Evolutionary conservation across 2,329 filamentous ascomycete species (phyloP).

Genomic region (Neonectria coccinea): DNA sequence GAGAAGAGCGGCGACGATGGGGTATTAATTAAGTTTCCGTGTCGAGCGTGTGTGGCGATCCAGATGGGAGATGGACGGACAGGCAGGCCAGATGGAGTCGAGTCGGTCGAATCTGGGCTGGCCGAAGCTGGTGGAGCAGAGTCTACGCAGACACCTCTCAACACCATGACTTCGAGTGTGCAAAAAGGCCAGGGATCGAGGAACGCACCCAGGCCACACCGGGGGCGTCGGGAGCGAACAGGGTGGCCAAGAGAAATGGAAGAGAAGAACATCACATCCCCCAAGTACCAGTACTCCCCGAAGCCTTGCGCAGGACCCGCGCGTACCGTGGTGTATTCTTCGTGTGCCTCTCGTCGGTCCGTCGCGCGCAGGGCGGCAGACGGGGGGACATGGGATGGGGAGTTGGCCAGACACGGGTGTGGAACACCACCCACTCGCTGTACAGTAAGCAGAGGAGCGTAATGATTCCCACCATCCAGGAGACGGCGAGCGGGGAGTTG

Average conservation of each 20-base stretch:
- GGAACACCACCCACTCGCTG: not conserved
- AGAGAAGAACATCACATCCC: not conserved
- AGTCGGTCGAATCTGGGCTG: constrained; percentile 27
- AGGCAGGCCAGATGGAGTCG: not conserved
- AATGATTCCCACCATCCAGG: not conserved
- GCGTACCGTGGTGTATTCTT: constrained; percentile 22
- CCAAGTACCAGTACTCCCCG: constrained; percentile 20
- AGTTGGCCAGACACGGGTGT: constrained; percentile 16
- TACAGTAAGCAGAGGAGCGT: constrained; percentile 7
- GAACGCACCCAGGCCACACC: constrained; percentile 24
- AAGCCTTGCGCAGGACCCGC: constrained; percentile 1
- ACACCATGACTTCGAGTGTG: constrained; percentile 17
- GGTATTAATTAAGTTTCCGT: constrained; percentile 43
- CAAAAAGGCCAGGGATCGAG: constrained; percentile 26
- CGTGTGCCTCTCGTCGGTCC: constrained; percentile 9
- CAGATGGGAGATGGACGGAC: constrained; percentile 15
- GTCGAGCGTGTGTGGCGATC: constrained; percentile 34
- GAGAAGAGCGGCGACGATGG: constrained; percentile 34
- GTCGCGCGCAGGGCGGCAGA: constrained; percentile 18
- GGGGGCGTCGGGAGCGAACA: constrained; percentile 27
- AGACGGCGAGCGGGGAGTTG: constrained; percentile 24
- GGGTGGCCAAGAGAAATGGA: constrained; percentile 1
- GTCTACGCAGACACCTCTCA: constrained; percentile 9
- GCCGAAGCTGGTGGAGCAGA: constrained; percentile 7
- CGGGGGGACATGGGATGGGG: constrained; percentile 14